Percentiles rank a stretch among this genome's conserved stretches.
Conservation (phyloP, 352 stramenopile genomes). For the Phytopythium ostracodes region DNA sequence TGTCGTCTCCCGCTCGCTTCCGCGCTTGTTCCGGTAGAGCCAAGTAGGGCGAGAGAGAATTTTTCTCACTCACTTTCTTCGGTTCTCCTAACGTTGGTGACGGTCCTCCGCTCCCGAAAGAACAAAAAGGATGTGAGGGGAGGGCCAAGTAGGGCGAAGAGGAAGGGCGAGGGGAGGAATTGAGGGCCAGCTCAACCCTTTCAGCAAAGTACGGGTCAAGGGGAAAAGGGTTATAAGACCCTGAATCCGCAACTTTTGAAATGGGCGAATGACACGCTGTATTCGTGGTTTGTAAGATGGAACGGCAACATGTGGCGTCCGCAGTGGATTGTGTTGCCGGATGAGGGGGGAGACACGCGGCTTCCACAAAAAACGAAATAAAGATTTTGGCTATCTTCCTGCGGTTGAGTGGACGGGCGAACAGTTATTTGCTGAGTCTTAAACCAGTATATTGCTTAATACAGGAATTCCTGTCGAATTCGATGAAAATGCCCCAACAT, state of each 20-base stretch:
- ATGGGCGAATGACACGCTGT: neutral
- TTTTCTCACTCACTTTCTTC: neutral
- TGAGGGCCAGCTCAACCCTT: conserved; percentile 4
- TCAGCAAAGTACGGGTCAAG: neutral
- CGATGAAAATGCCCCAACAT: no score
- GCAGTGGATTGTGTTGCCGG: neutral
- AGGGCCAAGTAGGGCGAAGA: no score
- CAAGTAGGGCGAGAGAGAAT: neutral
- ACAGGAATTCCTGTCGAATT: neutral
- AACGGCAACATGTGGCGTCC: conserved; percentile 4
- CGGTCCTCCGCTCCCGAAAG: conserved; percentile 4
- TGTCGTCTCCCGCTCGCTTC: neutral
- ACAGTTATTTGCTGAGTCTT: neutral
- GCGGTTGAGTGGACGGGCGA: neutral
- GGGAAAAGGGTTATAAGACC: neutral
- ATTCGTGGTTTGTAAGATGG: neutral
- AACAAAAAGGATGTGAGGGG: conserved; percentile 12
- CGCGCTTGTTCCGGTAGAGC: neutral
- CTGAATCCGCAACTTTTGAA: neutral
- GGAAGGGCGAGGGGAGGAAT: neutral
- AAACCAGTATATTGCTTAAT: neutral
- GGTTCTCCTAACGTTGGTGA: neutral
- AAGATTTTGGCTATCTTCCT: neutral
- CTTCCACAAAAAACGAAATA: neutral
- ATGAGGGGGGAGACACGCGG: neutral